Conservation (phyloP, 352 stramenopile genomes). For the Globisporangium abappressorium region DNA sequence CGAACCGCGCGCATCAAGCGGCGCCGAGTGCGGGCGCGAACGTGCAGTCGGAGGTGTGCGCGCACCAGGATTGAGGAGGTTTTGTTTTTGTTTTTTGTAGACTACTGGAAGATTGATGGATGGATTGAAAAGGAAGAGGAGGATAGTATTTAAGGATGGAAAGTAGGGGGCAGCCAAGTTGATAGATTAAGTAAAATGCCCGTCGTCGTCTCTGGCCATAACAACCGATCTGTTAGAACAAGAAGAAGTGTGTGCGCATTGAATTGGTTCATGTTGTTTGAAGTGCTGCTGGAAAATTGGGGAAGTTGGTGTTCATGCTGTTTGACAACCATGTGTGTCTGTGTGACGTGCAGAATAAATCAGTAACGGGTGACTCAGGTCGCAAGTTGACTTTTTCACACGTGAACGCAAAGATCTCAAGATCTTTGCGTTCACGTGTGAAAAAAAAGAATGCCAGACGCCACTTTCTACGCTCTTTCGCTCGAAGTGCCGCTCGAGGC, state of each 20-base stretch:
- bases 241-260: background rate
- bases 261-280: background rate
- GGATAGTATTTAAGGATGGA: conserved; percentile 8
- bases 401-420: background rate
- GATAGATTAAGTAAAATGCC: conserved; percentile 11
- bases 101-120: conserved; percentile 1
- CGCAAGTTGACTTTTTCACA: background rate
- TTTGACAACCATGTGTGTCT: background rate
- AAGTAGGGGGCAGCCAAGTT: conserved; percentile 3
- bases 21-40: background rate
- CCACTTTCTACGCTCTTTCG: too few relatives aligned
- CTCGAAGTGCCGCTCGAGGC: too few relatives aligned
- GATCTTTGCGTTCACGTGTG: background rate
- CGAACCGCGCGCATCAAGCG: conserved; percentile 2
- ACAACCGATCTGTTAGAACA: background rate
- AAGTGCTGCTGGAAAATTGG: background rate
- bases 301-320: background rate
- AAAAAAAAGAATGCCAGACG: background rate
- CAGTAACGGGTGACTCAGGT: background rate
- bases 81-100: conserved; percentile 11
- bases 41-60: conserved; percentile 10
- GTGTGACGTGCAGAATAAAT: background rate
- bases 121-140: background rate
- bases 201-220: background rate
- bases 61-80: conserved; percentile 1